Base-by-base conservation (phyloP, 2,329 filamentous ascomycete species). In the Parastagonospora avenae region DNA sequence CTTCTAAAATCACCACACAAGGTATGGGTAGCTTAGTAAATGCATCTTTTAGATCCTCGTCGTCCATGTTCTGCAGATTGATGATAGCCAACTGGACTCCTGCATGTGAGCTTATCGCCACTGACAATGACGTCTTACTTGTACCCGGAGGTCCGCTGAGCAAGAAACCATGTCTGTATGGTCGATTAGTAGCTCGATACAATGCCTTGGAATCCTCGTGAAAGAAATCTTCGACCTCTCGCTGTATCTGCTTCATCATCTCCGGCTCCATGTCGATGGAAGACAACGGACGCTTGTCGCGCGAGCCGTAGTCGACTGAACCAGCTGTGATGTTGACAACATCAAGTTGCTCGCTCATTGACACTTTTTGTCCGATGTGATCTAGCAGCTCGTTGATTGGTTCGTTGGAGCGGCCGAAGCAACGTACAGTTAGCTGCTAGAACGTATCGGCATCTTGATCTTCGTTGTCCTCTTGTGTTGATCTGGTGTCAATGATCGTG, bases 101-200 rank as follows among this genome's bases (percentile, higher is more conserved):
- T 12, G 44, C 32, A 56, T 39, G 73, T 64, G 52, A 78, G 74
- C 75, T 75, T 6, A 78, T 58, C 0, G 75, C 74, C 11, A 36
- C 19, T 8, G 46, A 41, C 9, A 59, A 35, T 5, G 47, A 53
- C 5, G 84, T 87, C 53, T 76, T 76, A 2, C 72, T 66, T 2
- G 68, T 74, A 31, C 73, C 67, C 6, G 71, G 72, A 7, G 63
- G 68, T 2, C 73, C 66, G 46, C 71, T 51, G 8, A 76, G 58
- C 38, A 76, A 59, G 45, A 72, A 74, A 2, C 71, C 68, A 38
- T 59, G 57, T 8, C 55, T 50, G 41, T 61, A 62, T 2, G 57
- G 61, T n/a, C 35, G 45, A 4, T 57, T 59, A 10, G 31, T 46
- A 2, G 14, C 31, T 10, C 28, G 32, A 38, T 56, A 59, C 38